phyloP scores from a whole-genome alignment of 495 filamentous ascomycete species.

The Ascodesmis nigricans region DNA sequence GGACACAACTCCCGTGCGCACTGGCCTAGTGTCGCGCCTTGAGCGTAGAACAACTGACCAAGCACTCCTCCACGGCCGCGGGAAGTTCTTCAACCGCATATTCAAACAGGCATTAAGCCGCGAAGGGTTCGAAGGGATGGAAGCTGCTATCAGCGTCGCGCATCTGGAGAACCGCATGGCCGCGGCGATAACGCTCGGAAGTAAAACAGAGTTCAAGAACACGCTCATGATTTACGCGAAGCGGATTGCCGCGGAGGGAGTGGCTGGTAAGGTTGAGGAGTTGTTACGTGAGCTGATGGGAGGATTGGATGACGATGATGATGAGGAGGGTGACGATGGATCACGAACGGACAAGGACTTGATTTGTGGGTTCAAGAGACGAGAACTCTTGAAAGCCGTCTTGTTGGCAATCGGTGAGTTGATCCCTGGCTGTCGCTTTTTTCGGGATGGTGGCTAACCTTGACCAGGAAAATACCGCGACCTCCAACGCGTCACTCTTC shows the following conservation, averaged over 20 bases:
- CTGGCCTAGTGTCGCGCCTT: conserved; percentile 76
- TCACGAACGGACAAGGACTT: conserved; percentile 26
- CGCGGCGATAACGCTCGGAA: conserved; percentile 61
- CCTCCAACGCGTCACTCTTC: conserved; percentile 73
- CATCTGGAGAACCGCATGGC: conserved; percentile 91
- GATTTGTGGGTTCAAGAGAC: conserved; percentile 73
- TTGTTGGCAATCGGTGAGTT: conserved; percentile 75
- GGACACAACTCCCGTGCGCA: conserved; percentile 62
- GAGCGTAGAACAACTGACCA: conserved; percentile 90
- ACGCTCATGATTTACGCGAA: conserved; percentile 94
- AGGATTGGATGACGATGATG: conserved; percentile 26
- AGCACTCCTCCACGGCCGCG: conserved; percentile 71
- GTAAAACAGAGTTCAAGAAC: conserved; percentile 72
- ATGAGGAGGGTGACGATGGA: conserved; percentile 29
- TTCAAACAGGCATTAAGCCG: conserved; percentile 64
- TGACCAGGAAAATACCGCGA: conserved; percentile 76
- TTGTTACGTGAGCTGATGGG: conserved; percentile 59
- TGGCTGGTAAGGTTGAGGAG: conserved; percentile 77
- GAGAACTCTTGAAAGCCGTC: conserved; percentile 67
- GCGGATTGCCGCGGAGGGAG: conserved; percentile 71
- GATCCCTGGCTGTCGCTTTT: conserved; percentile 1
- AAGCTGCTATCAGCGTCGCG: conserved; percentile 73
- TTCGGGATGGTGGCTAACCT: conserved; percentile 19
- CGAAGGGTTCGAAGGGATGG: conserved; percentile 82
- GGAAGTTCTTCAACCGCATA: conserved; percentile 68